Evolutionary conservation across 805 yeast genomes (phyloP).

Genomic region (Ogataea allantospora): DNA sequence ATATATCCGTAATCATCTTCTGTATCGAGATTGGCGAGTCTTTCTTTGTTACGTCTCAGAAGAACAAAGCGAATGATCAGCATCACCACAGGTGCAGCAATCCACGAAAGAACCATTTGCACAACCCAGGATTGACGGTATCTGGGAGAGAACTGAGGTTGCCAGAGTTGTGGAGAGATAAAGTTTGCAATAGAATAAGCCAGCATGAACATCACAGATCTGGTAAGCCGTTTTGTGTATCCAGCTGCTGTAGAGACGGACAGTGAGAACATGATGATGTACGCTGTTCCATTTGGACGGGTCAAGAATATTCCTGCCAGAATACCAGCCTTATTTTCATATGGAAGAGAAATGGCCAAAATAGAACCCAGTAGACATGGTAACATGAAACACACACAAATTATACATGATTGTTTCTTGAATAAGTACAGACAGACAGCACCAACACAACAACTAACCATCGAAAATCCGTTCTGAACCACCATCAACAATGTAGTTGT

Average conservation of each 20-base stretch:
- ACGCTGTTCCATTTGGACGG: constrained; percentile 25
- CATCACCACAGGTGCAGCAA: constrained; percentile 44
- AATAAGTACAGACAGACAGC: constrained; percentile 15
- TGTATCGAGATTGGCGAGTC: constrained; percentile 9
- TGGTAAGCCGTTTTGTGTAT: constrained; percentile 49
- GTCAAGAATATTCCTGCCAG: constrained; percentile 9
- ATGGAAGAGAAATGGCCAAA: constrained; percentile 5
- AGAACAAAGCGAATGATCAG: constrained; percentile 45
- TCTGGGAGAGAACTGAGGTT: constrained; percentile 45
- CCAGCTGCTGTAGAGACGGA: constrained; percentile 39
- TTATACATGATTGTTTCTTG: constrained; percentile 16
- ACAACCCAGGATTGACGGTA: constrained; percentile 52
- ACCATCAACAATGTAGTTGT: constrained; percentile 24
- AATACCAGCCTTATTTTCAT: constrained; percentile 6
- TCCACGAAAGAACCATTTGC: constrained; percentile 51
- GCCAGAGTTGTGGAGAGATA: constrained; percentile 58
- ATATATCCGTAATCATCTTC: constrained; percentile 25
- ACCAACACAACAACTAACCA: constrained; percentile 22
- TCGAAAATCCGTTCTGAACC: constrained; percentile 24
- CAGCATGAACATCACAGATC: constrained; percentile 49
- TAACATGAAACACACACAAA: constrained; percentile 1
- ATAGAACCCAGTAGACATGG: constrained; percentile 5
- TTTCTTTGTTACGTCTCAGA: constrained; percentile 44
- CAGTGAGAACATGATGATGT: constrained; percentile 29
- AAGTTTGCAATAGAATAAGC: constrained; percentile 49